Conservation (phyloP, 1,284 basidiomycete species). For the Heterobasidion occidentale region DNA sequence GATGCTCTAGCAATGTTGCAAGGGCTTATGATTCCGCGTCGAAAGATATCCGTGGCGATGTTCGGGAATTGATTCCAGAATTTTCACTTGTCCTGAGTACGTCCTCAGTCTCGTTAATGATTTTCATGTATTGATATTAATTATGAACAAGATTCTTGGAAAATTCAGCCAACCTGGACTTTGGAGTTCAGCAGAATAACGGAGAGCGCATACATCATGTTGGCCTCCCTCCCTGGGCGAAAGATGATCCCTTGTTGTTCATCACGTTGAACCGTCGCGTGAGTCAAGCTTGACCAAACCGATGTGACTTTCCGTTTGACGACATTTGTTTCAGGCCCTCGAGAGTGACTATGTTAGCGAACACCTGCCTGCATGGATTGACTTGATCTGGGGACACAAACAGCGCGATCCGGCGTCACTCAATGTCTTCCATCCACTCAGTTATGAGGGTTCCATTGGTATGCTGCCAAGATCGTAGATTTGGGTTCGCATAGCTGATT, state of each 20-base stretch:
- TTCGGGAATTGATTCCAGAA: slow-evolving; percentile 91
- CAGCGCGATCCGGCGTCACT: slow-evolving; percentile 74
- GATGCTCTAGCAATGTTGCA: slow-evolving; percentile 49
- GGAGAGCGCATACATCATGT: slow-evolving; percentile 86
- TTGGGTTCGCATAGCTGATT: not conserved
- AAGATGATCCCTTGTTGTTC: slow-evolving; percentile 79
- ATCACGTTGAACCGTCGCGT: slow-evolving; percentile 77
- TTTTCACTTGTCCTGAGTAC: slow-evolving; percentile 80
- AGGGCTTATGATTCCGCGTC: slow-evolving; percentile 84
- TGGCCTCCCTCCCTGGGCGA: slow-evolving; percentile 88
- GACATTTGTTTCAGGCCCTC: slow-evolving; percentile 53
- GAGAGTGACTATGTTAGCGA: slow-evolving; percentile 89
- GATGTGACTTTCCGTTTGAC: not conserved
- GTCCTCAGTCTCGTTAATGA: slow-evolving; percentile 10
- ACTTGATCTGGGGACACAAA: slow-evolving; percentile 84
- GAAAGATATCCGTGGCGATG: slow-evolving; percentile 83
- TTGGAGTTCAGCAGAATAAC: slow-evolving; percentile 76
- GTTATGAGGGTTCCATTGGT: slow-evolving; percentile 91
- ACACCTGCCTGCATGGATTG: slow-evolving; percentile 86
- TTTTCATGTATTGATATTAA: not conserved
- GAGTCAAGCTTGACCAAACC: slow-evolving; percentile 6
- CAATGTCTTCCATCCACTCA: slow-evolving; percentile 92
- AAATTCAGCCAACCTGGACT: slow-evolving; percentile 70
- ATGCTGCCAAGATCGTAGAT: slow-evolving; percentile 7
- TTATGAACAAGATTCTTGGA: slow-evolving; percentile 52